Conservation (phyloP, 2,329 filamentous ascomycete species). For the Leptographium procerum region DNA sequence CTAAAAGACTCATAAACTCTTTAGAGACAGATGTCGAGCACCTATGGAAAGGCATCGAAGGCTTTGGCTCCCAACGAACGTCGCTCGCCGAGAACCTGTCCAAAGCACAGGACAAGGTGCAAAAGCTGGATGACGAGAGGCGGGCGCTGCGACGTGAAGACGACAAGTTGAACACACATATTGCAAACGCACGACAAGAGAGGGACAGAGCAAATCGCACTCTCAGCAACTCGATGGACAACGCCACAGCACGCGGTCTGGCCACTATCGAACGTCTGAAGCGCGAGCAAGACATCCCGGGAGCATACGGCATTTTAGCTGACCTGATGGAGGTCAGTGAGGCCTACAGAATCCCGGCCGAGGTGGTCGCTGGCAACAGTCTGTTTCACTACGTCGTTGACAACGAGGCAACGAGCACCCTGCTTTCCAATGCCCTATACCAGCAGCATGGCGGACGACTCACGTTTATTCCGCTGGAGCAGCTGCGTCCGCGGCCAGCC, state of each 20-base stretch:
- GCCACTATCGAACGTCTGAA: slow-evolving; percentile 79
- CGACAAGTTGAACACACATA: slow-evolving; percentile 69
- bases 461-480: slow-evolving; percentile 88
- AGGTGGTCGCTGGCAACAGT: slow-evolving; percentile 84
- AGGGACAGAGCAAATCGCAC: slow-evolving; percentile 65
- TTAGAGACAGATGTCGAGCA: slow-evolving; percentile 60
- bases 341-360: slow-evolving; percentile 75
- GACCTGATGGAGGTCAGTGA: slow-evolving; percentile 85
- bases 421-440: slow-evolving; percentile 68
- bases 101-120: slow-evolving; percentile 64
- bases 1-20: slow-evolving; percentile 23
- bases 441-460: slow-evolving; percentile 73
- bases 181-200: slow-evolving; percentile 65
- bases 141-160: slow-evolving; percentile 84
- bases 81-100: slow-evolving; percentile 63
- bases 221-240: slow-evolving; percentile 78
- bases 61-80: slow-evolving; percentile 64
- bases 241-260: slow-evolving; percentile 74
- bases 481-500: slow-evolving; percentile 56
- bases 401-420: slow-evolving; percentile 75
- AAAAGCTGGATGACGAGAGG: slow-evolving; percentile 73
- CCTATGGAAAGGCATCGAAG: slow-evolving; percentile 67
- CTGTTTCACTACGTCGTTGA: slow-evolving; percentile 96
- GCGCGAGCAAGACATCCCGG: slow-evolving; percentile 64
- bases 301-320: slow-evolving; percentile 84